Percentiles rank a stretch among this genome's conserved stretches.
phyloP scores from a whole-genome alignment of 345 rosid species.

The Eucalyptus grandis region DNA sequence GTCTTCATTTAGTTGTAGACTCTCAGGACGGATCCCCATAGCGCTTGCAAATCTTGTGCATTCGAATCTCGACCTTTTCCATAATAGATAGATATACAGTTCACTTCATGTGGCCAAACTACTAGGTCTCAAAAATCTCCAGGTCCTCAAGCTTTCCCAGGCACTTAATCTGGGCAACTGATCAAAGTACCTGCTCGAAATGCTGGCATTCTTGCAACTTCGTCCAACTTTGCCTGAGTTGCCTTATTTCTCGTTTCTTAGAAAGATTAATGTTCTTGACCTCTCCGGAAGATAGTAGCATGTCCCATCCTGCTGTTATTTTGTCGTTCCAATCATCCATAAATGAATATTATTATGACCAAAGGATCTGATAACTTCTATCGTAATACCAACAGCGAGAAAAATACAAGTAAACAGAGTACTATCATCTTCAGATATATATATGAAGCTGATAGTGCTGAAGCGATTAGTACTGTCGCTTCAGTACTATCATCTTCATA shows the following conservation, averaged over 20 bases:
- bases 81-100: neutral
- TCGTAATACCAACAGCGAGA: neutral
- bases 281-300: neutral
- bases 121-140: neutral
- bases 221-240: neutral
- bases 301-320: neutral
- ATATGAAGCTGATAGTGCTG: too few relatives aligned
- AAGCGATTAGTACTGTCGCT: too few relatives aligned
- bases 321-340: neutral
- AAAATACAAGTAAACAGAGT: neutral
- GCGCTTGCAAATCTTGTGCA: neutral
- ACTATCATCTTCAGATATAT: too few relatives aligned
- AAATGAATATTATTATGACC: neutral
- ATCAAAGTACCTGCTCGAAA: neutral
- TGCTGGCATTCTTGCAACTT: neutral
- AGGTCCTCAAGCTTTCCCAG: neutral
- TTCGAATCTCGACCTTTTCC: neutral
- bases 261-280: neutral
- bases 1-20: neutral
- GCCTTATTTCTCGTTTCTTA: neutral
- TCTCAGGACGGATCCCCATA: neutral
- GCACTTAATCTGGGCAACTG: neutral
- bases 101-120: neutral
- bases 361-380: neutral
- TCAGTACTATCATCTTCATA: too few relatives aligned